These are phyloP conservation scores for Mycena rosella DNA, from an alignment of 768 basidiomycete species.

Conservation along the genomic window DNA sequence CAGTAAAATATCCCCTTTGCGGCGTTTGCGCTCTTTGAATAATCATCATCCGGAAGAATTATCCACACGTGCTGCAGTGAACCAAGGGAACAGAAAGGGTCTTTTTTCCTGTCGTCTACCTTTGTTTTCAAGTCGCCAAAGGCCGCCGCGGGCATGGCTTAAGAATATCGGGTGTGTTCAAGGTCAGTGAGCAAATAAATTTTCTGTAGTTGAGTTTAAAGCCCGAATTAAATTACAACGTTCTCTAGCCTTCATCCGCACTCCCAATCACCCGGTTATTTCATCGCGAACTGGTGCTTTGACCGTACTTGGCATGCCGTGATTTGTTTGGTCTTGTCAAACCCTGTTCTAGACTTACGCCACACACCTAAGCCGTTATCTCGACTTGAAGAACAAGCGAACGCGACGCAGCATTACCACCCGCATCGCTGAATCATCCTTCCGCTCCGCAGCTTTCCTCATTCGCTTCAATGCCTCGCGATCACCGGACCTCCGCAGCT, in stretches of 20 bases:
- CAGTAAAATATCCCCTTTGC: not conserved
- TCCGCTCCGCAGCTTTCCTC: not conserved
- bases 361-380: slow-evolving; percentile 30
- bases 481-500: not conserved
- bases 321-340: slow-evolving; percentile 20
- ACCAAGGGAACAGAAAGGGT: not conserved
- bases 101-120: not conserved
- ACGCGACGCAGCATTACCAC: slow-evolving; percentile 3
- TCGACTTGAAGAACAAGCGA: slow-evolving; percentile 12
- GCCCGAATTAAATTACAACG: not conserved
- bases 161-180: not conserved
- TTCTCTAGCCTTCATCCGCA: not conserved
- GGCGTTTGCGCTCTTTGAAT: not conserved
- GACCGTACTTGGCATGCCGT: slow-evolving; percentile 6
- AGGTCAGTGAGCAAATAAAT: not conserved
- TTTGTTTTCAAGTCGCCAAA: not conserved
- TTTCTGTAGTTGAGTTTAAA: not conserved
- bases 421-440: not conserved
- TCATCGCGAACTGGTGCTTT: slow-evolving; percentile 18
- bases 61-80: not conserved
- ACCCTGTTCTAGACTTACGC: slow-evolving; percentile 18
- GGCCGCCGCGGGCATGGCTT: not conserved
- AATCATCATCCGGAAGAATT: not conserved
- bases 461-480: slow-evolving; percentile 14
- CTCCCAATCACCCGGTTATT: too few species aligned